These are phyloP conservation scores for Epicoccum nigrum DNA, from an alignment of 2,329 filamentous ascomycete genomes.

Conservation along the genomic window DNA sequence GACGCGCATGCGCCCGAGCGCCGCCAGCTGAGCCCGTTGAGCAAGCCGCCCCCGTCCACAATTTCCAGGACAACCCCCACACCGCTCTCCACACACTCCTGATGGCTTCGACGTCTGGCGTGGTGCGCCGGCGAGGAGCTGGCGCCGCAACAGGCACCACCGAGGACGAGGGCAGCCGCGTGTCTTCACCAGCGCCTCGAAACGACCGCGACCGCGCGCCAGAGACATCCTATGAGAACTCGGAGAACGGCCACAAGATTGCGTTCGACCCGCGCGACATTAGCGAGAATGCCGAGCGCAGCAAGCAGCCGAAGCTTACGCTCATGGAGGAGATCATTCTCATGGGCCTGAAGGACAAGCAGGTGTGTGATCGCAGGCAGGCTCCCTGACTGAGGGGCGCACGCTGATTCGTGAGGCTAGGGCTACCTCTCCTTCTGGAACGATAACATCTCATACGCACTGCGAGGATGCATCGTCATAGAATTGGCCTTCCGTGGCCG, in stretches of 20 bases:
- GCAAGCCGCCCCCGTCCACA: slow-evolving; percentile 39
- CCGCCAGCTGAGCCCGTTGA: slow-evolving; percentile 39
- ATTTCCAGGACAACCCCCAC: slow-evolving; percentile 40
- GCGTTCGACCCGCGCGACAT: slow-evolving; percentile 97
- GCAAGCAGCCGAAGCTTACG: slow-evolving; percentile 97
- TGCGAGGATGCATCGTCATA: slow-evolving; percentile 97
- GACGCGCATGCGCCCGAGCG: slow-evolving; percentile 43
- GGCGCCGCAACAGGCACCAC: slow-evolving; percentile 56
- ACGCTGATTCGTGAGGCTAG: slow-evolving; percentile 55
- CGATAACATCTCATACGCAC: slow-evolving; percentile 98
- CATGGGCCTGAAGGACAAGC: slow-evolving; percentile 96
- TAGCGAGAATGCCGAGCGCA: slow-evolving; percentile 92
- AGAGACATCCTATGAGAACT: slow-evolving; percentile 84
- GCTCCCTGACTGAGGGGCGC: slow-evolving; percentile 9
- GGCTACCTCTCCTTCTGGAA: slow-evolving; percentile 99
- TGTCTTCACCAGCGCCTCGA: slow-evolving; percentile 68
- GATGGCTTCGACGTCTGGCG: slow-evolving; percentile 75
- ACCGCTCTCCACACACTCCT: slow-evolving; percentile 35
- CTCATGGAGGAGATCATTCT: slow-evolving; percentile 98
- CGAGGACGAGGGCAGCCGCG: slow-evolving; percentile 68
- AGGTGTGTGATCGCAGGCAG: slow-evolving; percentile 64
- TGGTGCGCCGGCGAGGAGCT: slow-evolving; percentile 71
- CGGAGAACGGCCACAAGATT: slow-evolving; percentile 98
- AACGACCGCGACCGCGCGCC: slow-evolving; percentile 65
- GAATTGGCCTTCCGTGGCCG: slow-evolving; percentile 95